Conservation (phyloP, 768 basidiomycete genomes). For the Auriscalpium microsporum region DNA sequence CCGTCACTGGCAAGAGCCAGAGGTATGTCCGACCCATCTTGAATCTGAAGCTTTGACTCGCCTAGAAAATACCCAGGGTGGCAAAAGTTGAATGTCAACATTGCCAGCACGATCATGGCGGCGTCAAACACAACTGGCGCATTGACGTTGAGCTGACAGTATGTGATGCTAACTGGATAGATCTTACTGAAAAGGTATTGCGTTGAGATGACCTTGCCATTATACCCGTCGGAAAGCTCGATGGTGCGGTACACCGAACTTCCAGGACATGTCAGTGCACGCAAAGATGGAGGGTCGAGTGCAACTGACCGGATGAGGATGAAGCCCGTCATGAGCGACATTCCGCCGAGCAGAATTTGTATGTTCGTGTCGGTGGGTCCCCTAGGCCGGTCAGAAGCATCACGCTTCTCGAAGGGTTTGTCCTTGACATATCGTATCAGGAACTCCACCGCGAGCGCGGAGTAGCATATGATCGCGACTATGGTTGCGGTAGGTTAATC, state of each 20-base stretch:
- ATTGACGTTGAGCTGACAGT: not conserved
- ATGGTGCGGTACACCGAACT: constrained; percentile 8
- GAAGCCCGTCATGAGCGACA: constrained; percentile 9
- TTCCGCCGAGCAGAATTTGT: constrained; percentile 1
- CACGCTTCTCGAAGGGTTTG: not conserved
- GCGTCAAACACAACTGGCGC: constrained; percentile 9
- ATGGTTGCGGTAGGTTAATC: not conserved
- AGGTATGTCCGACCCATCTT: no score
- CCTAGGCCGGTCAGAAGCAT: not conserved
- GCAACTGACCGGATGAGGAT: constrained; percentile 5
- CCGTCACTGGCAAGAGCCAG: no score
- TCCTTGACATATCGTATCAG: not conserved
- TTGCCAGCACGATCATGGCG: constrained; percentile 8
- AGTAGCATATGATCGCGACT: constrained; percentile 11
- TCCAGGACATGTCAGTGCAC: not conserved
- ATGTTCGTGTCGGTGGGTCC: not conserved
- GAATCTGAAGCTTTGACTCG: no score
- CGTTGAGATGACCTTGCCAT: constrained; percentile 6
- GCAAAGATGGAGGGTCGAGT: not conserved
- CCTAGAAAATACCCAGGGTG: constrained; percentile 4
- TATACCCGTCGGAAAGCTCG: constrained; percentile 7
- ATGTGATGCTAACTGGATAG: not conserved
- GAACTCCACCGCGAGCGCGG: constrained; percentile 5
- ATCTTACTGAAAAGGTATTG: constrained; percentile 6
- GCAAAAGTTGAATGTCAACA: constrained; percentile 6